Evolutionary conservation across 176 grass and related monocot species (phyloP), one percentile per base, ranked within the genome.

Genomic region (Musa acuminata): DNA sequence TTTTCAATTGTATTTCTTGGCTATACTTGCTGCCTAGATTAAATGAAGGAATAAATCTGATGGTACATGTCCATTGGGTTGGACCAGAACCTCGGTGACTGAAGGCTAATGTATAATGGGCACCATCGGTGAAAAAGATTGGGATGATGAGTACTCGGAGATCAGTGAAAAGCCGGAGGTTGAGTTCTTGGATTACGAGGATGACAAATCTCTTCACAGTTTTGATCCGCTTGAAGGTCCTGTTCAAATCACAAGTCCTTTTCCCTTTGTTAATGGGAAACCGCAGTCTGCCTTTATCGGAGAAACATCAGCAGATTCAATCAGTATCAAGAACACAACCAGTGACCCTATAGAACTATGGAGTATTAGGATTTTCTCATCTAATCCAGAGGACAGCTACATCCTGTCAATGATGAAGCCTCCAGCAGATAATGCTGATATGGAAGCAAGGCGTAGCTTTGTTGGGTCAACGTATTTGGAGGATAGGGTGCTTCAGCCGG

Each of bases 311-410:
- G 79, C 84, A 13, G 85, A 89, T 57, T 73, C 75, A 29, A 91
- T 98, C 71, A 67, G 11, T 19, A 84, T 89, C 53, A 55, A 67
- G 69, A 98, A 93, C 64, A 98, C 82, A 78, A 93, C 78, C 54
- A 3, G 65, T 17, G 93, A 90, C 53, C 80, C 87, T 58, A 54
- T 89, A 35, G 80, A 87, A 24, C 49, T 93, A 43, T 98, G 94
- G 90, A 88, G 87, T 75, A 81, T 93, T 20, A 93, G 84, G 78
- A 93, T 98, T 52, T 98, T 93, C 80, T 89, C 85, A 55, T 93
- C 94, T 20, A 93, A 87, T 69, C 94, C 88, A 23, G 88, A 98
- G 83, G 90, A 93, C 43, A 93, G 88, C 70, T 98, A 72, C 78
- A 67, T 87, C 8, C 77, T 98, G 55, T 93, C 94, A 29, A 79